A percentile compares a stretch with the other conserved stretches of the same genome.
Conservation (phyloP, 495 filamentous ascomycete genomes). For the Haplographium delicatum region DNA sequence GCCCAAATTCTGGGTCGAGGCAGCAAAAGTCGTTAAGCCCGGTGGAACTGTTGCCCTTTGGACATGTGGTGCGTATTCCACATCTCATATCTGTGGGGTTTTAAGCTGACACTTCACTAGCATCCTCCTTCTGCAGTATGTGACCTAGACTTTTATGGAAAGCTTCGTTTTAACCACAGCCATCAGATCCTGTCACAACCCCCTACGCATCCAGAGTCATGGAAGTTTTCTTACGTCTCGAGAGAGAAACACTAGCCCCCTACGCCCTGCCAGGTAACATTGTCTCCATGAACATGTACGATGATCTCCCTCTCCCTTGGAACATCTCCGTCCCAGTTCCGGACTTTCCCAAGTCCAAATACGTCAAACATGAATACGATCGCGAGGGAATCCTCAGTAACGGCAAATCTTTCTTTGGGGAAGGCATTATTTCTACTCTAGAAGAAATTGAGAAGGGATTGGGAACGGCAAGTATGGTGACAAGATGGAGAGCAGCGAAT, state of each 20-base stretch:
- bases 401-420: slow-evolving; percentile 20
- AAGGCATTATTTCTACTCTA: background rate
- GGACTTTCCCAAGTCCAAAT: slow-evolving; percentile 37
- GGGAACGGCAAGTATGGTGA: slow-evolving; percentile 20
- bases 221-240: slow-evolving; percentile 28
- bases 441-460: slow-evolving; percentile 10
- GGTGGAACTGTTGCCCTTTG: slow-evolving; percentile 55
- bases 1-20: slow-evolving; percentile 52
- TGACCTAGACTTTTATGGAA: too few species aligned
- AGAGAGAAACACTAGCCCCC: slow-evolving; percentile 28
- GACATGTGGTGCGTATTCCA: slow-evolving; percentile 23
- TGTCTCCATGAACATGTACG: slow-evolving; percentile 34
- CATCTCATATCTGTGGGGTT: background rate
- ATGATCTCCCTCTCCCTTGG: slow-evolving; percentile 47
- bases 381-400: slow-evolving; percentile 18
- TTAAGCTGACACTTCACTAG: background rate
- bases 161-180: too few species aligned
- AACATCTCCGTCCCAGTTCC: slow-evolving; percentile 27
- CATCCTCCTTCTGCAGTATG: slow-evolving; percentile 17
- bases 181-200: slow-evolving; percentile 33
- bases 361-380: slow-evolving; percentile 24
- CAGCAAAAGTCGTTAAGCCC: slow-evolving; percentile 50
- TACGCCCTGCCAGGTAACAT: slow-evolving; percentile 36
- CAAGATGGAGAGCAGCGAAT: slow-evolving; percentile 22
- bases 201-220: slow-evolving; percentile 31